phyloP scores from a whole-genome alignment of 176 grass and related monocot genomes.

The Zoysia japonica region DNA sequence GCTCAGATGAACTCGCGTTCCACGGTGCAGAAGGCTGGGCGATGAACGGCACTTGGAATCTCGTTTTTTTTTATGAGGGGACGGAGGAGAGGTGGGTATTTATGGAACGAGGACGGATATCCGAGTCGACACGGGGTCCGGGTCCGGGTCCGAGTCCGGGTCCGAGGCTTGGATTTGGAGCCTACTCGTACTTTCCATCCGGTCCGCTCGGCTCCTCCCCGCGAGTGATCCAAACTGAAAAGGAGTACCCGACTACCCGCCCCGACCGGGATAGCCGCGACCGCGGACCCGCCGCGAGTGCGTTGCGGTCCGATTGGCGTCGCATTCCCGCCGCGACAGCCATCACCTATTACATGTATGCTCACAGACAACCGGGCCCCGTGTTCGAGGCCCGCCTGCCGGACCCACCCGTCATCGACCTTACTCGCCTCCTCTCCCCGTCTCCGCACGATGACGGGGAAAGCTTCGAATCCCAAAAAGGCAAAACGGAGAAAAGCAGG shows the following conservation, averaged over 20 bases:
- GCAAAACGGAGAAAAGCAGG: constrained; percentile 10
- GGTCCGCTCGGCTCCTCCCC: neutral
- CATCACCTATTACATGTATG: fast-evolving
- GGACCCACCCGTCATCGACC: neutral
- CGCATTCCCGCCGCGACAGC: constrained; percentile 17
- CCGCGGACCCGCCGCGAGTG: neutral
- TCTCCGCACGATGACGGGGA: neutral
- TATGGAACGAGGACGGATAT: too few species aligned
- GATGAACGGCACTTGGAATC: too few species aligned
- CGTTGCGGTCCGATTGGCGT: neutral
- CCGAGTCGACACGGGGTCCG: too few species aligned
- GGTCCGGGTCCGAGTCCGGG: too few species aligned
- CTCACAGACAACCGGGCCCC: neutral
- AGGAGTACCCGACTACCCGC: neutral
- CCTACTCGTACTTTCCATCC: too few species aligned
- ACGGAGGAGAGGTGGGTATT: too few species aligned
- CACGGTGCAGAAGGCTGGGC: too few species aligned
- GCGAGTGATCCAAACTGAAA: constrained; percentile 1
- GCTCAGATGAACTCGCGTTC: too few species aligned
- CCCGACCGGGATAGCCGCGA: neutral
- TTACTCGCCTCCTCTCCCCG: neutral
- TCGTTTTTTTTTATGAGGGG: too few species aligned
- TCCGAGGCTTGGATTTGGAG: too few species aligned
- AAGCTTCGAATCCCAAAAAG: constrained; percentile 20
- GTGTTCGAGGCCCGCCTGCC: fast-evolving